These are phyloP conservation scores for Solanum piurae DNA, from an alignment of 257 asterid genomes.

Conservation along the genomic window DNA sequence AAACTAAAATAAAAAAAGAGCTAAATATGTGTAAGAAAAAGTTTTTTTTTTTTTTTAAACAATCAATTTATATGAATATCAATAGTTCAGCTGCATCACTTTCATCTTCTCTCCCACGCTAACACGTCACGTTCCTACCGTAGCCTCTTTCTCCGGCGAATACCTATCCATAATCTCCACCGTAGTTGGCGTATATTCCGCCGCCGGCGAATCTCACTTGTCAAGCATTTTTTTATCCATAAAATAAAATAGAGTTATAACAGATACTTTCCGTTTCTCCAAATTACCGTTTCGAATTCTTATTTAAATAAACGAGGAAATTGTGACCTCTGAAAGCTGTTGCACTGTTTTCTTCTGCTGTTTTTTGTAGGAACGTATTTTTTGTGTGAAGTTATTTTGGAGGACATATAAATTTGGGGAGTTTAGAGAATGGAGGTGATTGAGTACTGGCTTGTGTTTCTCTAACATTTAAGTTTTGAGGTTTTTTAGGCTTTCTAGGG, in stretches of 20 bases:
- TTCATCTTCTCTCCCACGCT: neutral
- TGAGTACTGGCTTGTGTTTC: neutral
- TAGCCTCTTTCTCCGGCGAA: neutral
- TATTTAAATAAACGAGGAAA: neutral
- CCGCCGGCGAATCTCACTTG: neutral
- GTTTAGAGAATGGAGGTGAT: neutral
- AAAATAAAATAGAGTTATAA: neutral
- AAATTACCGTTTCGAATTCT: neutral
- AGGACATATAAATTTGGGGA: neutral
- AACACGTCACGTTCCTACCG: neutral
- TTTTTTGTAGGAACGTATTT: neutral
- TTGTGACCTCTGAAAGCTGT: neutral
- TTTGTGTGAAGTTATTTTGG: neutral
- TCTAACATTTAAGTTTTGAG: neutral
- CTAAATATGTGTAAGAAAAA: neutral
- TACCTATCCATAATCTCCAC: neutral
- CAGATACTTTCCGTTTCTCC: neutral
- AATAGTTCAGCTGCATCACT: neutral
- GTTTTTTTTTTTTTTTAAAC: neutral
- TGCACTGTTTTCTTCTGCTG: neutral
- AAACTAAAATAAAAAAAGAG: neutral
- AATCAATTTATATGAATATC: neutral
- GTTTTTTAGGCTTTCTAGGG: neutral
- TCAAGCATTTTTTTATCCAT: neutral
- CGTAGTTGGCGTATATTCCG: neutral